A percentile compares a stretch with the other conserved stretches of the same genome.
Evolutionary conservation across 2,329 filamentous ascomycete genomes (phyloP).

Genomic region (Lachnellula occidentalis): DNA sequence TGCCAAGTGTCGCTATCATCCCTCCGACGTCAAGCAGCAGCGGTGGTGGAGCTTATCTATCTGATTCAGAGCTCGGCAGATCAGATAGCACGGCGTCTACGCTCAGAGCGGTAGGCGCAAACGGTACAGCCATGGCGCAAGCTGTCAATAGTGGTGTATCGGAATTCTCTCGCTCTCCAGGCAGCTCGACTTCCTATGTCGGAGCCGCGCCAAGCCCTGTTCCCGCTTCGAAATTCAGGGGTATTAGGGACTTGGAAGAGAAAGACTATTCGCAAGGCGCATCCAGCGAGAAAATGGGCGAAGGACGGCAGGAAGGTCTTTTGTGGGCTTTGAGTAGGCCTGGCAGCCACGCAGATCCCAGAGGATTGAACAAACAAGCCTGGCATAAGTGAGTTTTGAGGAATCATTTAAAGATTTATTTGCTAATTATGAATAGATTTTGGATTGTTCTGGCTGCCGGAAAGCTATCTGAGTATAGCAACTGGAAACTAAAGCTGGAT

Average conservation of each 20-base stretch:
- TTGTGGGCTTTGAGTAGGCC: conserved; percentile 92
- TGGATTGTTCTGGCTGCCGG: conserved; percentile 98
- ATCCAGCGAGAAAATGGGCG: conserved; percentile 51
- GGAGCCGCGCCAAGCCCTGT: conserved; percentile 44
- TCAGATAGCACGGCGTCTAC: conserved; percentile 71
- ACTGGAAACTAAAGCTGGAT: conserved; percentile 97
- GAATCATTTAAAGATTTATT: not conserved
- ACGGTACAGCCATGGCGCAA: conserved; percentile 31
- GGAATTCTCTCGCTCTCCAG: conserved; percentile 48
- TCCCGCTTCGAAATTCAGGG: conserved; percentile 67
- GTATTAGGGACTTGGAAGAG: conserved; percentile 88
- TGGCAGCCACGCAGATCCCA: conserved; percentile 90
- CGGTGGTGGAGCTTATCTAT: conserved; percentile 38
- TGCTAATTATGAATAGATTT: conserved; percentile 56
- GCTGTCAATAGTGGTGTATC: conserved; percentile 25
- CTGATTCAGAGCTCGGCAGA: conserved; percentile 65
- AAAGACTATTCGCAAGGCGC: conserved; percentile 54
- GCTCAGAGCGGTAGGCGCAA: conserved; percentile 47
- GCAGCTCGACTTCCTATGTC: conserved; percentile 41
- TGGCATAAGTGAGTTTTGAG: conserved; percentile 83
- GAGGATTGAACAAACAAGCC: conserved; percentile 90
- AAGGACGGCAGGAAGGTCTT: conserved; percentile 86
- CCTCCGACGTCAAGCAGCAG: conserved; percentile 28
- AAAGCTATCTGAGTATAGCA: conserved; percentile 95
- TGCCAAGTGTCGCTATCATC: conserved; percentile 36